Conservation (phyloP, 1,284 basidiomycete genomes). For the Naganishia sp. region DNA sequence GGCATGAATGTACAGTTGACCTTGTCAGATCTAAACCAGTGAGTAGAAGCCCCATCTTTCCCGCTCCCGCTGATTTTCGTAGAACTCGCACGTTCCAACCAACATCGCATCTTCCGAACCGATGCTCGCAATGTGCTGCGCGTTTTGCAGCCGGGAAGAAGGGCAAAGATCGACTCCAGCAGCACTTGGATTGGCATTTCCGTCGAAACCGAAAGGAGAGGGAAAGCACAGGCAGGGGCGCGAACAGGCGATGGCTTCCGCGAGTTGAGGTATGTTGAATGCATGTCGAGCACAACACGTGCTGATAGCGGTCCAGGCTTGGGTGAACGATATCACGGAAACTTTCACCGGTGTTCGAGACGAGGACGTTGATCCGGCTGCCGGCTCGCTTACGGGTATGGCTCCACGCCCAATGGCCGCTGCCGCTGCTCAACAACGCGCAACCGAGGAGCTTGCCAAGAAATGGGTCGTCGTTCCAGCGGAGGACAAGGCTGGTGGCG, state of each 20-base stretch:
- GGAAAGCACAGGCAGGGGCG: conserved; percentile 79
- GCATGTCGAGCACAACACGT: conserved; percentile 25
- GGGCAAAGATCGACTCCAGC: conserved; percentile 74
- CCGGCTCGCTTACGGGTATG: conserved; percentile 30
- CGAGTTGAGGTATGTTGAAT: conserved; percentile 70
- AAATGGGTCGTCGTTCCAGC: conserved; percentile 80
- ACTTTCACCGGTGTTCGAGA: conserved; percentile 25
- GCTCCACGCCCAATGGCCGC: conserved; percentile 60
- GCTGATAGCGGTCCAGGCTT: conserved; percentile 63
- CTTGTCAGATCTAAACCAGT: conserved; percentile 72
- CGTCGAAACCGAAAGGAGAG: conserved; percentile 86
- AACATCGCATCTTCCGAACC: conserved; percentile 71
- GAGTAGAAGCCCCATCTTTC: conserved; percentile 42
- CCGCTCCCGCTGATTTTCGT: conserved; percentile 10
- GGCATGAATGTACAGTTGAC: conserved; percentile 68
- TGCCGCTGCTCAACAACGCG: conserved; percentile 68
- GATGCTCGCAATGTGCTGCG: conserved; percentile 92
- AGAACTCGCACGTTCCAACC: conserved; percentile 66
- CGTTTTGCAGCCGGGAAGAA: conserved; percentile 72
- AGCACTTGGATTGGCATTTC: conserved; percentile 97
- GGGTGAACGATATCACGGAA: conserved; percentile 66
- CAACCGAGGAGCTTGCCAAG: conserved; percentile 65
- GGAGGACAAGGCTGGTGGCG: conserved; percentile 51
- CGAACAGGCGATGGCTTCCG: conserved; percentile 89
- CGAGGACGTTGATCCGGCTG: conserved; percentile 21